Conservation (phyloP, 805 yeast species). For the Kuraishia floccosa region DNA sequence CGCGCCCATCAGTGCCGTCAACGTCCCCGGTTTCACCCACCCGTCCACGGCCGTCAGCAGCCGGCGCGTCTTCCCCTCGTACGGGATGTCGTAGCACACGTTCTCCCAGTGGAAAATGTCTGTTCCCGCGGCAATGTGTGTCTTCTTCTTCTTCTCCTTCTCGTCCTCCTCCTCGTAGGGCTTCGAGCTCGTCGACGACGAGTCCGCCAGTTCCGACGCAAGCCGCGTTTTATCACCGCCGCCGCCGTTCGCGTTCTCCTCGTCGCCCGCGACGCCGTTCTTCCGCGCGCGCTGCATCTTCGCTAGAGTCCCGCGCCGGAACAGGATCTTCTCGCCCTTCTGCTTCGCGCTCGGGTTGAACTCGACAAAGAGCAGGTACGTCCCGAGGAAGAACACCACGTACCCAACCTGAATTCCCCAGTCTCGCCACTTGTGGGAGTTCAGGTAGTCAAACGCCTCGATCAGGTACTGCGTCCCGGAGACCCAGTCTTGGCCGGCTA, state of each 20-base stretch:
- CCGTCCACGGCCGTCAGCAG: constrained; percentile 44
- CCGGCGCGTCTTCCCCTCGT: constrained; percentile 33
- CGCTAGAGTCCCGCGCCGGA: constrained; percentile 23
- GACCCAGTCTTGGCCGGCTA: constrained; percentile 36
- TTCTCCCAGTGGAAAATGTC: constrained; percentile 60
- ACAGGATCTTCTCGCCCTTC: constrained; percentile 48
- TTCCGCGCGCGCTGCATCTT: constrained; percentile 2
- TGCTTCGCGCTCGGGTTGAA: constrained; percentile 40
- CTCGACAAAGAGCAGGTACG: constrained; percentile 38
- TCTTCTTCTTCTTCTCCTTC: constrained; percentile 4
- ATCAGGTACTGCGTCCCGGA: constrained; percentile 39
- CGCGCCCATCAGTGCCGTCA: constrained; percentile 78
- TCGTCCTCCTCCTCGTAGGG: constrained; percentile 5
- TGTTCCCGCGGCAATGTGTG: constrained; percentile 15
- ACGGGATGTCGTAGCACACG: constrained; percentile 47
- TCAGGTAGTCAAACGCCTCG: constrained; percentile 29
- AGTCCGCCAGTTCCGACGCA: constrained; percentile 1
- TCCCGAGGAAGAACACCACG: constrained; percentile 30
- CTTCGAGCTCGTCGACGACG: constrained; percentile 1
- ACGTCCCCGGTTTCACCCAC: constrained; percentile 70
- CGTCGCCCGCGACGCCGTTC: background rate
- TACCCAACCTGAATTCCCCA: constrained; percentile 44
- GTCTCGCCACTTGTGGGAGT: constrained; percentile 49
- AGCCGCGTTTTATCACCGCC: background rate
- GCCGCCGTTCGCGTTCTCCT: constrained; percentile 1